Percentiles rank a stretch among this genome's conserved stretches.
Evolutionary conservation across 345 rosid species (phyloP).

Genomic region (Syzygium aqueum): DNA sequence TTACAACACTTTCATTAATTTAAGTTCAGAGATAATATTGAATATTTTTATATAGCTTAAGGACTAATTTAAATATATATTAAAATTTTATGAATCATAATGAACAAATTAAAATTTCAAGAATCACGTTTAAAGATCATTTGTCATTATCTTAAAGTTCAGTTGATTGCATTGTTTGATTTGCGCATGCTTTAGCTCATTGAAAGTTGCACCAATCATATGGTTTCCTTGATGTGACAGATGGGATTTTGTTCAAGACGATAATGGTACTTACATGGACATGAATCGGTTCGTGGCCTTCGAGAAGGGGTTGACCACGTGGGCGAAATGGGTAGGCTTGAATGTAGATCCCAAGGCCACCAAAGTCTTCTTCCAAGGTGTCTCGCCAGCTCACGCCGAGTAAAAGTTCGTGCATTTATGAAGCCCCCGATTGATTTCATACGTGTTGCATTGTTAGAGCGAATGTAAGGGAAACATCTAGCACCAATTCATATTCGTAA

Average conservation of each 20-base stretch:
- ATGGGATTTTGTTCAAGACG: conserved; percentile 45
- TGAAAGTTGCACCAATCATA: background rate
- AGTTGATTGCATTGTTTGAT: background rate
- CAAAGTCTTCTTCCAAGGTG: conserved; percentile 55
- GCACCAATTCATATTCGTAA: background rate
- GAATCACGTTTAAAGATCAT: rapidly evolving
- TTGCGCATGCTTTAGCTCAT: background rate
- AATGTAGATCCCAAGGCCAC: conserved; percentile 39
- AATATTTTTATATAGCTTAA: rapidly evolving
- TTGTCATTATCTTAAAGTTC: background rate
- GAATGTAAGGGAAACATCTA: background rate
- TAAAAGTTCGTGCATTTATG: conserved; percentile 4
- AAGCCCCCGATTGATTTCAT: background rate
- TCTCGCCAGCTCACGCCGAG: conserved; percentile 50
- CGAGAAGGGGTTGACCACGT: conserved; percentile 52
- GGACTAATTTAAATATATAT: background rate
- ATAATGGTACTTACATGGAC: conserved; percentile 24
- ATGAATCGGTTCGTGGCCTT: conserved; percentile 54
- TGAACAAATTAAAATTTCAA: background rate
- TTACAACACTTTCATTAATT: rapidly evolving
- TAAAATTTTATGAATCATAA: rapidly evolving
- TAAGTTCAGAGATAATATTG: rapidly evolving
- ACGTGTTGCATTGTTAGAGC: conserved; percentile 10
- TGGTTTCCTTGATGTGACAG: conserved; percentile 11
- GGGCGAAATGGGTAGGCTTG: conserved; percentile 59